These are phyloP conservation scores for Oldenlandia corymbosa DNA, from an alignment of 257 asterid genomes.

Conservation along the genomic window DNA sequence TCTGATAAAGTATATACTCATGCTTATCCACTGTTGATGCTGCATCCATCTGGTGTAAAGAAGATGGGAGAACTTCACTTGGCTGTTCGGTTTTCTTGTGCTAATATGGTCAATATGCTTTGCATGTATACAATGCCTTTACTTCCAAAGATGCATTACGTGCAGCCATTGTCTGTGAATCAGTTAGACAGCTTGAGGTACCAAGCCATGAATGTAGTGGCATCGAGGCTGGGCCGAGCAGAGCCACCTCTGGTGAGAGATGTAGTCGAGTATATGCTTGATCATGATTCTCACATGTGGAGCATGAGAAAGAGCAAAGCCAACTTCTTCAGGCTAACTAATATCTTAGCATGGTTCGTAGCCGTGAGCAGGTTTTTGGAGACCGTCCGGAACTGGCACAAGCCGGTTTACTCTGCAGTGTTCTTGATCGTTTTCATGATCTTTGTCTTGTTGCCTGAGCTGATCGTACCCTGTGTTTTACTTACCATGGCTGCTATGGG, in stretches of 20 bases:
- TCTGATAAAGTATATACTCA: constrained; percentile 73
- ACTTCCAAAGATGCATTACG: constrained; percentile 88
- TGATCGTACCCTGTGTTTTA: constrained; percentile 54
- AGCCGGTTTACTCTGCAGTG: constrained; percentile 53
- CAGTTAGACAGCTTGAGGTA: constrained; percentile 63
- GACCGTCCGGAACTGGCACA: constrained; percentile 51
- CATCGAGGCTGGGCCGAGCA: constrained; percentile 60
- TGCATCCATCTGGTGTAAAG: constrained; percentile 81
- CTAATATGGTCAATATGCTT: constrained; percentile 66
- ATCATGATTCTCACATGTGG: constrained; percentile 87
- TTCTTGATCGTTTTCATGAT: constrained; percentile 32
- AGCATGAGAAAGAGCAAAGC: constrained; percentile 97
- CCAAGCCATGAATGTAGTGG: constrained; percentile 85
- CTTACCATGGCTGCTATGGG: constrained; percentile 53
- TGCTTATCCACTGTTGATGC: constrained; percentile 73
- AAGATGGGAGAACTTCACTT: constrained; percentile 91
- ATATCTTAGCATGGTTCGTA: constrained; percentile 54
- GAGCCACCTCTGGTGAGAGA: constrained; percentile 85
- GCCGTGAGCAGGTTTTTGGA: constrained; percentile 46
- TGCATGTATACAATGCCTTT: constrained; percentile 63
- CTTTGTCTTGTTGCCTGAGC: constrained; percentile 62
- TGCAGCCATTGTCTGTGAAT: constrained; percentile 68
- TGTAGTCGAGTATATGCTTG: constrained; percentile 92
- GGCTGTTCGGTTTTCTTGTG: constrained; percentile 76
- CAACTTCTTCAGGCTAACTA: constrained; percentile 73